Conservation (phyloP, 164 flowering plant species). For the Stephania cephalantha region DNA sequence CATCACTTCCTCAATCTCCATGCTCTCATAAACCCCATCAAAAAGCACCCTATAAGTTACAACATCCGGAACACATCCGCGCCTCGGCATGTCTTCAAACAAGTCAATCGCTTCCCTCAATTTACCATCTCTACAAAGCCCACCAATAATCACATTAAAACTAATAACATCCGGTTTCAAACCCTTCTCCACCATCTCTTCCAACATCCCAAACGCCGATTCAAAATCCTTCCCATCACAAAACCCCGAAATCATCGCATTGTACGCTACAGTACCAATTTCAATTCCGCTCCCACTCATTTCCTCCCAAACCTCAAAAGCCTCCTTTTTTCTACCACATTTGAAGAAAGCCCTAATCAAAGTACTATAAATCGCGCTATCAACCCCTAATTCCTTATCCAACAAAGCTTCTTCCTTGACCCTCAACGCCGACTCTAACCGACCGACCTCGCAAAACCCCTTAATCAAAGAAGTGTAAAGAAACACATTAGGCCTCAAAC, state of each 20-base stretch:
- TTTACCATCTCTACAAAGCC: constrained; percentile 48
- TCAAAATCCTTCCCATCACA: constrained; percentile 51
- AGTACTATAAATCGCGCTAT: constrained; percentile 50
- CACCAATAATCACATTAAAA: constrained; percentile 45
- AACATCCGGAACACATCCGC: constrained; percentile 65
- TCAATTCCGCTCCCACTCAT: constrained; percentile 50
- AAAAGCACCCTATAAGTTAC: constrained; percentile 54
- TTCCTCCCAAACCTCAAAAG: constrained; percentile 39
- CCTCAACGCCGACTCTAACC: constrained; percentile 41
- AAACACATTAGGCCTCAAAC: constrained; percentile 30
- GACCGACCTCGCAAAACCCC: constrained; percentile 39
- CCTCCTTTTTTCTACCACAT: constrained; percentile 47
- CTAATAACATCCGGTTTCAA: constrained; percentile 59
- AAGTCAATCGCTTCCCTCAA: constrained; percentile 53
- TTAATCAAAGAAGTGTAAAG: constrained; percentile 59
- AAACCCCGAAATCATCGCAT: constrained; percentile 53
- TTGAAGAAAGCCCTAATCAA: constrained; percentile 48
- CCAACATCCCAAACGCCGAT: constrained; percentile 35
- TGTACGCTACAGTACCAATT: constrained; percentile 50
- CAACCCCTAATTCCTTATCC: constrained; percentile 23
- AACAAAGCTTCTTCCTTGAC: constrained; percentile 59
- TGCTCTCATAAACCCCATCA: constrained; percentile 43
- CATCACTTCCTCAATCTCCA: constrained; percentile 48
- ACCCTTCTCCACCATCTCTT: constrained; percentile 46
- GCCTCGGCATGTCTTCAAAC: constrained; percentile 68